Evolutionary conservation across 306 rosid species (phyloP), one percentile per base, ranked within the genome.

Genomic region (Vicia faba): DNA sequence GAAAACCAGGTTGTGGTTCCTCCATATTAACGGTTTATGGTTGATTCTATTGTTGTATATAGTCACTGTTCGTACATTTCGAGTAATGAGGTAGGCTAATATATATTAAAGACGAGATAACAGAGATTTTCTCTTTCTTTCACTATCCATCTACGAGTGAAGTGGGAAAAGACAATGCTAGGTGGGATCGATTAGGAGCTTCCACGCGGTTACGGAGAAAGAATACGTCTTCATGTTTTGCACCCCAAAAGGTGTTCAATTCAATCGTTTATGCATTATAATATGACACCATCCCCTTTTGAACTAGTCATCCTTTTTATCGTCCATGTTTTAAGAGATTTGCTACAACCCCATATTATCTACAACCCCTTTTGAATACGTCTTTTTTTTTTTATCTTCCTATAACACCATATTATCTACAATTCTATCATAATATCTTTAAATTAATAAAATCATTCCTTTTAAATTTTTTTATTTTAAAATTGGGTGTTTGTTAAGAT

Each of bases 201-300:
- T 77, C 69, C 51, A 87, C 96, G 87, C 95, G 96, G 68, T 85
- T 80, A 19, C 7, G 41, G 28, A n/a, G 74, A 55, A 75, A 66
- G 83, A 66, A 44, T 18, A 38, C 23, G 64, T 69, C 44, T 15
- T 12, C 19, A 26, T 39, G 72, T 14, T 19, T 31, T 44, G 77
- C 71, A 49, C 48, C 25, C 12, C 18, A 16, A 43, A 44, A 33
- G n/a, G 48, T 45, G 69, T 12, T 65, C 1, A 15, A 2, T 12
- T 65, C 1, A 15, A 2, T 3, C 15, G 6, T 31, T 35, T 7
- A 15, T 9, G 23, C 23, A 35, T 46, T 0, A 3, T 1, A 28
- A 28, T 11, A 28, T 26, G 33, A n/a, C 31, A 19, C 51, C 53
- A 36, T 11, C 11, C 7, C 7, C 6, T 23, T 77, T 86, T 83